Evolutionary conservation across 805 yeast genomes (phyloP).

Genomic region (Metschnikowia hibisci): DNA sequence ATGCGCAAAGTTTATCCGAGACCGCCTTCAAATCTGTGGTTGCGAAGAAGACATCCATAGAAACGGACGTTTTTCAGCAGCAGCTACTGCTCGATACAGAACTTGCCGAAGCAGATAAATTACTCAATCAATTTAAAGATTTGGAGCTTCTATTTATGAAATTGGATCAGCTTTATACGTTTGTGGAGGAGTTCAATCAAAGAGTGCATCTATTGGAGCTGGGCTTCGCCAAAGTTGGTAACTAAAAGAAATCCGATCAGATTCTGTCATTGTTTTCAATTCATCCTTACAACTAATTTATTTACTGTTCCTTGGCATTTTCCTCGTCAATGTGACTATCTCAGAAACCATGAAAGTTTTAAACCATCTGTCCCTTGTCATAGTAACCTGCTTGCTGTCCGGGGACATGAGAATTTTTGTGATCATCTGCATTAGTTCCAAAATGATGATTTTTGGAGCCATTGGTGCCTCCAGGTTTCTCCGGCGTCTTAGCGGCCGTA

Average conservation of each 20-base stretch:
- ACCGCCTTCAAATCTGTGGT: conserved; percentile 29
- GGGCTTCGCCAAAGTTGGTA: conserved; percentile 6
- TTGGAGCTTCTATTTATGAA: conserved; percentile 51
- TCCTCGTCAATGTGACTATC: too few relatives aligned
- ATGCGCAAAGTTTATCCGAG: conserved; percentile 46
- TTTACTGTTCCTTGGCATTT: too few relatives aligned
- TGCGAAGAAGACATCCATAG: conserved; percentile 29
- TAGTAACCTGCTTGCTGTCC: conserved; percentile 2
- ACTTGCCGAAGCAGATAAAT: conserved; percentile 34
- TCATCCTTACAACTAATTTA: too few relatives aligned
- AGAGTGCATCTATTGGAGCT: conserved; percentile 19
- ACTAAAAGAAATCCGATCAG: too few relatives aligned
- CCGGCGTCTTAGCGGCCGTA: not conserved
- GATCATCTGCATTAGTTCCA: not conserved
- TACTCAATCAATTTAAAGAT: conserved; percentile 45
- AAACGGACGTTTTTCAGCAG: conserved; percentile 18
- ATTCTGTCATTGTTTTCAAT: too few relatives aligned
- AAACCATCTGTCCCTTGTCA: conserved; percentile 1
- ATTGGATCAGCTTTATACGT: conserved; percentile 45
- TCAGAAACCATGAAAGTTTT: not conserved
- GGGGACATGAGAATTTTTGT: not conserved
- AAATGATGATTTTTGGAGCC: not conserved
- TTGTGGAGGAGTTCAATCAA: conserved; percentile 23
- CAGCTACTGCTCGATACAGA: conserved; percentile 35
- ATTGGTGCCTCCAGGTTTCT: not conserved